Conservation (phyloP, 2,329 filamentous ascomycete genomes). For the Cordyceps pruinosa region DNA sequence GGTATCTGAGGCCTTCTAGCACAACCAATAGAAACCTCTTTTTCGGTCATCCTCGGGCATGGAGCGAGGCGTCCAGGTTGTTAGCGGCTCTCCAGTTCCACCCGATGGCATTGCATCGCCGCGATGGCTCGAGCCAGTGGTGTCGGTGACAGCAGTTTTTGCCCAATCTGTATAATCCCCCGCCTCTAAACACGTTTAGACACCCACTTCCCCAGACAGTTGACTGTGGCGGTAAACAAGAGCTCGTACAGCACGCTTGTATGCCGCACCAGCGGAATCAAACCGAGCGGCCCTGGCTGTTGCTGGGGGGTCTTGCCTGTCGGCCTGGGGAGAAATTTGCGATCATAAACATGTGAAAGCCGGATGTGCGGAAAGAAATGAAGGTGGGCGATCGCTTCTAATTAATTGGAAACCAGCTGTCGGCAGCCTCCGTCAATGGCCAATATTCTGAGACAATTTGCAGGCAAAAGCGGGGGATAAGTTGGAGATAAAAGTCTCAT, state of each 20-base stretch:
- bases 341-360: not conserved
- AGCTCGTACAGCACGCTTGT: too few species aligned
- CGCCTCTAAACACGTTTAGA: not conserved
- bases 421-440: not conserved
- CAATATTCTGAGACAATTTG: not conserved
- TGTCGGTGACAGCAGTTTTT: not conserved
- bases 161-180: constrained; percentile 5
- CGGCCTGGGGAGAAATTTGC: not conserved
- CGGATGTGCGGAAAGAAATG: not conserved
- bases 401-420: not conserved
- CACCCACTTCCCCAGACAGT: constrained; percentile 8
- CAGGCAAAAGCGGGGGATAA: not conserved
- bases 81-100: not conserved
- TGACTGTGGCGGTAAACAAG: not conserved
- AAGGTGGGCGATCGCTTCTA: not conserved
- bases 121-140: not conserved
- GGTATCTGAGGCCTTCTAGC: not conserved
- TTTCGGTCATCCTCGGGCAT: not conserved
- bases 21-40: not conserved
- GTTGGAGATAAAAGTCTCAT: too few species aligned
- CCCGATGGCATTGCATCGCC: not conserved
- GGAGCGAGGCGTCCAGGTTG: not conserved
- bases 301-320: not conserved
- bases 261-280: not conserved
- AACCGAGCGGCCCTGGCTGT: too few species aligned